Evolutionary conservation across 2,329 filamentous ascomycete genomes (phyloP).

Genomic region (Stemphylium lycopersici): DNA sequence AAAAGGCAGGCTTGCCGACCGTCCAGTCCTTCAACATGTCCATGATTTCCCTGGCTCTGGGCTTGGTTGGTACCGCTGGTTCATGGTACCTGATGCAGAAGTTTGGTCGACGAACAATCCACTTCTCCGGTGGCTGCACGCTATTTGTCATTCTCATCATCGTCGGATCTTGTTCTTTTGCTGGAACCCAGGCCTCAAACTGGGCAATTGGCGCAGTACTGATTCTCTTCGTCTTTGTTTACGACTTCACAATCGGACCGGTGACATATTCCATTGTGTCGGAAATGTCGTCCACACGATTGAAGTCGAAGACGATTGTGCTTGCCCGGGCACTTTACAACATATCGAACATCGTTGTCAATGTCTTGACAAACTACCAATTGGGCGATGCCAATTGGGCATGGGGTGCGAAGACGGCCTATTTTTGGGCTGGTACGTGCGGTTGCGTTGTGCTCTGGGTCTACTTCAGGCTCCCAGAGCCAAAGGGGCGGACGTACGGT

Average conservation of each 20-base stretch:
- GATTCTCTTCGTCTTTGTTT: slow-evolving; percentile 65
- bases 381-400: slow-evolving; percentile 68
- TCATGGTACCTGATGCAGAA: slow-evolving; percentile 83
- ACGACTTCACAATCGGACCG: slow-evolving; percentile 85
- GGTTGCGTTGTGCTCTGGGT: slow-evolving; percentile 78
- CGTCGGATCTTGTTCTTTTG: slow-evolving; percentile 78
- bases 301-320: slow-evolving; percentile 89
- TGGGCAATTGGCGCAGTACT: slow-evolving; percentile 43
- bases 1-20: slow-evolving; percentile 52
- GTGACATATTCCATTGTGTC: slow-evolving; percentile 87
- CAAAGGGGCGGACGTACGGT: slow-evolving; percentile 77
- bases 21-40: slow-evolving; percentile 53
- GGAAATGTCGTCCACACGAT: slow-evolving; percentile 78
- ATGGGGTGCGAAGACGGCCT: slow-evolving; percentile 83
- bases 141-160: slow-evolving; percentile 71
- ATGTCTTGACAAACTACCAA: slow-evolving; percentile 67
- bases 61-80: slow-evolving; percentile 78
- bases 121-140: slow-evolving; percentile 68
- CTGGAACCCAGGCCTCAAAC: slow-evolving; percentile 53
- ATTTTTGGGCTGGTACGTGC: slow-evolving; percentile 83
- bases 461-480: slow-evolving; percentile 80
- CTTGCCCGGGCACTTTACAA: slow-evolving; percentile 78
- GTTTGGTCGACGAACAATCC: slow-evolving; percentile 75
- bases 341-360: slow-evolving; percentile 77
- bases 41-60: slow-evolving; percentile 63